Evolutionary conservation across 768 basidiomycete species (phyloP), one percentile per base, ranked within the genome.

Genomic region (Boletales sp.): DNA sequence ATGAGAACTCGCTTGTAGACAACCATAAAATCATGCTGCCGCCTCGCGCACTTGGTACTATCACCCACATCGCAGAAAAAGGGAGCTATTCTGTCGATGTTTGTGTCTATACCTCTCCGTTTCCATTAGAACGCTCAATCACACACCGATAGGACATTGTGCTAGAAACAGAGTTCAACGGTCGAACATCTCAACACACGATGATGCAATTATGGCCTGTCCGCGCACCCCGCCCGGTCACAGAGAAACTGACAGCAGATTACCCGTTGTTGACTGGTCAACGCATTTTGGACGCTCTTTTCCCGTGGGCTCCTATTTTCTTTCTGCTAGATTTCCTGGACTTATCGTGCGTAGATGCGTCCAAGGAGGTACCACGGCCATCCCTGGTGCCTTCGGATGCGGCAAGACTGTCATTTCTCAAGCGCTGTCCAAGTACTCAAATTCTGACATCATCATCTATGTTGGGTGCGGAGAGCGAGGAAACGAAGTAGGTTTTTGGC

Each of bases 131-230:
- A 28, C 46, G 31, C 50, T 42, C 48, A 48, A 35, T 45, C 11
- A 25, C 33, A 25, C 33, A 7, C 14, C 25, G 3, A 37, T 45
- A 96, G 92, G 96, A 99, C 66, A 78, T 94, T 45, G 89, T 99
- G 18, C 74, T 97, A 42, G 96, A 99, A 72, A 97, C 95, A 8
- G 96, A 98, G 65, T 98, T 99, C 63, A 85, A 98, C 55, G 96
- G 95, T 57, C 93, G 94, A 74, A 86, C 77, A 35, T 88, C 93
- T 13, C 80, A 94, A 61, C 95, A 98, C 68, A 86, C 89, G 15
- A 85, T 99, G 83, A 90, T 96, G 90, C 96, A 99, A 64, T 75
- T 95, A 31, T 99, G 96, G 96, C 96, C 96, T 57, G 96, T 99
- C 54, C 91, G 96, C 63, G 96, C 95, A 17, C 94, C 96, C 44